Conservation (phyloP, 192 early-diverging fungal species). For the Haplosporangium gracile region DNA sequence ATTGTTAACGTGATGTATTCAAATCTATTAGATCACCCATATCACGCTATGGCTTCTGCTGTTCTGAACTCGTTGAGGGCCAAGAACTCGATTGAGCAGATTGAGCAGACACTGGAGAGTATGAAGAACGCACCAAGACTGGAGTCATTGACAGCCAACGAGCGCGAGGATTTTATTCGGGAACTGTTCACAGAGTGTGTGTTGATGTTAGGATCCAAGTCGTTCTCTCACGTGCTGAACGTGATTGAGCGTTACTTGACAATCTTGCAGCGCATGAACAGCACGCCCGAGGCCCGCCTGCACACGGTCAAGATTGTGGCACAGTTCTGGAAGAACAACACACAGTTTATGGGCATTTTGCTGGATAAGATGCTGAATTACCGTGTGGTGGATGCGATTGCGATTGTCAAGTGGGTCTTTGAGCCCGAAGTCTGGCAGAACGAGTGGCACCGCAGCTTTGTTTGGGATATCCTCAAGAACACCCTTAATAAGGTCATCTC, state of each 20-base stretch:
- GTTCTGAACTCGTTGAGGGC: slow-evolving; percentile 59
- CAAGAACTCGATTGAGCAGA: slow-evolving; percentile 63
- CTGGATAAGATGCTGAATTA: slow-evolving; percentile 97
- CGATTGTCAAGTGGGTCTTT: slow-evolving; percentile 87
- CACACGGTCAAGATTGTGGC: slow-evolving; percentile 84
- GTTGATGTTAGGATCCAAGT: slow-evolving; percentile 90
- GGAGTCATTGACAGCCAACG: slow-evolving; percentile 33
- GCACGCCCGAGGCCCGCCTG: slow-evolving; percentile 72
- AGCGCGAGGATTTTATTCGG: slow-evolving; percentile 71
- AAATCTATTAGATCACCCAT: slow-evolving; percentile 47
- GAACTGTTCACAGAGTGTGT: slow-evolving; percentile 88
- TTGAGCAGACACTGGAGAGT: slow-evolving; percentile 57
- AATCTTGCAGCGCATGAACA: slow-evolving; percentile 71
- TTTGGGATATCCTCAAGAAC: slow-evolving; percentile 91
- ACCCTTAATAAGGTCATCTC: slow-evolving; percentile 89
- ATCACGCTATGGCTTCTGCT: slow-evolving; percentile 54
- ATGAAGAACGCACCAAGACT: slow-evolving; percentile 56
- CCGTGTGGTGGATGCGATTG: slow-evolving; percentile 87
- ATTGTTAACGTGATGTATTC: background rate
- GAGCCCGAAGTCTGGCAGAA: slow-evolving; percentile 62
- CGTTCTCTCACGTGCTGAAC: slow-evolving; percentile 93
- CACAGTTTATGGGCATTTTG: slow-evolving; percentile 93
- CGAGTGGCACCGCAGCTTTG: slow-evolving; percentile 57
- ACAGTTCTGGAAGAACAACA: slow-evolving; percentile 90
- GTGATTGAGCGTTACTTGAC: slow-evolving; percentile 87